Evolutionary conservation across 1,284 basidiomycete genomes (phyloP), one percentile per base, ranked within the genome.

Genomic region (Porogramme epimiltina): DNA sequence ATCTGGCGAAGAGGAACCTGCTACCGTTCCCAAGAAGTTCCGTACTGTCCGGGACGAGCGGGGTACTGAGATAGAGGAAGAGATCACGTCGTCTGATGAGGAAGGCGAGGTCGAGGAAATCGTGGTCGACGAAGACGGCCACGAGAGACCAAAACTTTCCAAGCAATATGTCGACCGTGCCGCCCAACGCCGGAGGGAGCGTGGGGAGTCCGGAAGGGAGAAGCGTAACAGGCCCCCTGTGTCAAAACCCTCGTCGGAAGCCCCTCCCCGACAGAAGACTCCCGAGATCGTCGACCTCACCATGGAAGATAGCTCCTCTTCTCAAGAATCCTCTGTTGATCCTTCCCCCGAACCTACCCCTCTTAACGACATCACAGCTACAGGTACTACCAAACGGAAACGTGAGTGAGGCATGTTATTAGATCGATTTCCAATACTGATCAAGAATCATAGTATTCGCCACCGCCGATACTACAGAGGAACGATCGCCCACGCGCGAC

Each of bases 31-130:
- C 52, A 51, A 65, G 59, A 51, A 56, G 34, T 61, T 61, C 48
- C 61, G 61, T 23, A 47, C 51, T 3, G 52, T 57, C 15, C 56
- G 49, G 3, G 51, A 55, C 28, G 62, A 61, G 26, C 50, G 52
- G 18, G 41, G 37, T 10, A 40, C 54, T 22, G 47, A 52, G 25
- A 11, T 52, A 18, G 34, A 10, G n/a, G 47, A 60, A 13, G 36
- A 50, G 3, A 25, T 47, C 11, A 39, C 53, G 0, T 49, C 54
- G 24, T 54, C 58, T 4, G 74, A 75, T n/a, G 78, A 79, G 15
- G 78, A 78, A 43, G 77, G 66, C 16, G 82, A 83, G 56, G 76
- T 82, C 3, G 75, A 77, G 51, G 71, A 75, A 38, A 86, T 89
- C 77, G 62, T 82, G 3, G 65, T 81, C 16, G 82, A 86, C 49